Evolutionary conservation across 1,284 basidiomycete species (phyloP).

Genomic region (Heterobasidion irregulare): DNA sequence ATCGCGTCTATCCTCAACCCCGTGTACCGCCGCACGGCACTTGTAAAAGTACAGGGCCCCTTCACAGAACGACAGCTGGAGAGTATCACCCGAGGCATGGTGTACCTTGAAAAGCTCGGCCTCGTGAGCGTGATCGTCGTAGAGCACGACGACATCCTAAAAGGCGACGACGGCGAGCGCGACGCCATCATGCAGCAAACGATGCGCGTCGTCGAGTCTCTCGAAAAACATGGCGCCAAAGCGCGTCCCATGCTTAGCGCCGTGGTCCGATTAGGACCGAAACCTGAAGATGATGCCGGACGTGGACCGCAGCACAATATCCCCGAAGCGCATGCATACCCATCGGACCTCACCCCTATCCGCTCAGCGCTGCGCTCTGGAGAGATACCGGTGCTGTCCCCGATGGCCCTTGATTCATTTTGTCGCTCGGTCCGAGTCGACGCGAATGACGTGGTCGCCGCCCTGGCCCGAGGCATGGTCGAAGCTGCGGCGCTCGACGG

Average conservation of each 20-base stretch:
- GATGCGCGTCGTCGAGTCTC: constrained; percentile 75
- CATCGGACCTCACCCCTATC: constrained; percentile 75
- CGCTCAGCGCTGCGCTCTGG: constrained; percentile 84
- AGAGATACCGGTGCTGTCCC: constrained; percentile 95
- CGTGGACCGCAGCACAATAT: neutral
- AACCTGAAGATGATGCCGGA: constrained; percentile 32
- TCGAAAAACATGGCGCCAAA: constrained; percentile 80
- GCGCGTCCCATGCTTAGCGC: constrained; percentile 85
- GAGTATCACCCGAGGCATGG: constrained; percentile 89
- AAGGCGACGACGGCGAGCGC: constrained; percentile 62
- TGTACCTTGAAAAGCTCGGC: constrained; percentile 93
- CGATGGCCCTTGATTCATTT: constrained; percentile 87
- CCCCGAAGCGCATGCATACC: constrained; percentile 72
- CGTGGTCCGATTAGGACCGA: constrained; percentile 79
- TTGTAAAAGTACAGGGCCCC: constrained; percentile 97
- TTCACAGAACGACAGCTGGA: constrained; percentile 94
- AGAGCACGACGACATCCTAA: constrained; percentile 76
- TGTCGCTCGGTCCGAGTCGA: constrained; percentile 82
- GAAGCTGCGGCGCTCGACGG: constrained; percentile 43
- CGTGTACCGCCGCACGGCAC: constrained; percentile 74
- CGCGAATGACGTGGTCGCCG: constrained; percentile 87
- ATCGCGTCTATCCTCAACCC: constrained; percentile 83
- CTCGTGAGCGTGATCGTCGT: constrained; percentile 93
- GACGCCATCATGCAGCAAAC: constrained; percentile 61
- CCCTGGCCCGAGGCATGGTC: constrained; percentile 84